Evolutionary conservation across 345 rosid genomes (phyloP).

Genomic region (Citrus unshiu): DNA sequence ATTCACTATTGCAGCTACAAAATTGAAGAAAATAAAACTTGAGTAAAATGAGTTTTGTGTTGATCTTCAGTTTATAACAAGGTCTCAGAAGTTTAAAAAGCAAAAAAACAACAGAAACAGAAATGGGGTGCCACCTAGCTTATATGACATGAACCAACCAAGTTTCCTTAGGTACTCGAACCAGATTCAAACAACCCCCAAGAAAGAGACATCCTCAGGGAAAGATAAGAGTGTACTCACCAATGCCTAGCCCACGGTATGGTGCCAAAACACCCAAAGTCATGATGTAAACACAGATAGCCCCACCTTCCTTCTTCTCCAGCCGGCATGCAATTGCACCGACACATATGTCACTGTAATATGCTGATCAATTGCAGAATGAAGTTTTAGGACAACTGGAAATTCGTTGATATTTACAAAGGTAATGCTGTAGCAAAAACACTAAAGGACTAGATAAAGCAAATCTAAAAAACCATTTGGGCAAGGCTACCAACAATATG

Average conservation of each 20-base stretch:
- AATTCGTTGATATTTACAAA: background rate
- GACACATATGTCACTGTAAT: slow-evolving; percentile 91
- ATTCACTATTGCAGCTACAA: background rate
- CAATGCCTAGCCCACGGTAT: slow-evolving; percentile 90
- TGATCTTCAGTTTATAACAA: background rate
- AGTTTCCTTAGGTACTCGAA: background rate
- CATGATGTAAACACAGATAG: slow-evolving; percentile 81
- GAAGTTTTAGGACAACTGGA: background rate
- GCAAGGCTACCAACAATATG: background rate
- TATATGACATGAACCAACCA: background rate
- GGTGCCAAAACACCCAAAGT: slow-evolving; percentile 97
- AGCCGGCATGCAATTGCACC: slow-evolving; percentile 95
- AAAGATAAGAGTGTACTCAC: slow-evolving; percentile 41
- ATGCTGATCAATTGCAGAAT: slow-evolving; percentile 47
- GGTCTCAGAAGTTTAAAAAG: background rate
- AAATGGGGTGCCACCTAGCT: background rate
- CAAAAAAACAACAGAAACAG: background rate
- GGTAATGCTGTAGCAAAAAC: background rate
- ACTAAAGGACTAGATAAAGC: background rate
- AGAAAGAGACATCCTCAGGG: background rate
- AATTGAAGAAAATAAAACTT: background rate
- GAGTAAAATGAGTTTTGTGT: background rate
- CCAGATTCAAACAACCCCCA: background rate
- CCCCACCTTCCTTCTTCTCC: slow-evolving; percentile 89
- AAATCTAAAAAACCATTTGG: background rate